A percentile compares a stretch with the other conserved stretches of the same genome.
These are phyloP conservation scores for Vitis hybrid DNA, from an alignment of 177 flowering plant species.

Conservation along the genomic window DNA sequence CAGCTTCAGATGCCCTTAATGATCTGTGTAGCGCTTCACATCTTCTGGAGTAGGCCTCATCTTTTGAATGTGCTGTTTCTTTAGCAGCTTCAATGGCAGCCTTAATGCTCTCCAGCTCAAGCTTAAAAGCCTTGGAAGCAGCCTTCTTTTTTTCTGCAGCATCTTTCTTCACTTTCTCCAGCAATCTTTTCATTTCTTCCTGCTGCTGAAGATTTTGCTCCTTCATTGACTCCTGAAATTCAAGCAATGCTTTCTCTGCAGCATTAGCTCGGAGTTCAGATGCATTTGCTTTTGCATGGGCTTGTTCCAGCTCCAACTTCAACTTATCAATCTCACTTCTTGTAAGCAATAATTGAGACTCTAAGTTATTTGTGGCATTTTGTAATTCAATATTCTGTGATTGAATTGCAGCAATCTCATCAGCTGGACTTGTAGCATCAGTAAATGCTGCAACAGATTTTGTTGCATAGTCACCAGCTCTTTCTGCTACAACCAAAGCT, in stretches of 20 bases:
- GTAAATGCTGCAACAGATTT: conserved; percentile 29
- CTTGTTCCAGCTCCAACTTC: conserved; percentile 43
- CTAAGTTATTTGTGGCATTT: conserved; percentile 29
- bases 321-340: conserved; percentile 39
- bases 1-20: conserved; percentile 45
- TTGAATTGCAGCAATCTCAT: conserved; percentile 36
- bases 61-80: conserved; percentile 42
- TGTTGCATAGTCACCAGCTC: conserved; percentile 38
- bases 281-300: conserved; percentile 28
- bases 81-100: conserved; percentile 50
- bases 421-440: conserved; percentile 31
- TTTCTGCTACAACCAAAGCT: conserved; percentile 46
- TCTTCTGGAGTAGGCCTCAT: conserved; percentile 47
- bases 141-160: conserved; percentile 35
- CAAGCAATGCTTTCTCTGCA: conserved; percentile 41
- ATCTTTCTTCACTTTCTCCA: conserved; percentile 59
- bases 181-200: conserved; percentile 39
- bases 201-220: conserved; percentile 32
- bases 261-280: conserved; percentile 36
- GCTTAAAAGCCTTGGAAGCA: conserved; percentile 41
- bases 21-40: conserved; percentile 57
- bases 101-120: conserved; percentile 46
- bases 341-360: conserved; percentile 35
- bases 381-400: conserved; percentile 41
- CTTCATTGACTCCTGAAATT: conserved; percentile 42